Conservation (phyloP, 768 basidiomycete genomes). For the Phanerochaete sordida region DNA sequence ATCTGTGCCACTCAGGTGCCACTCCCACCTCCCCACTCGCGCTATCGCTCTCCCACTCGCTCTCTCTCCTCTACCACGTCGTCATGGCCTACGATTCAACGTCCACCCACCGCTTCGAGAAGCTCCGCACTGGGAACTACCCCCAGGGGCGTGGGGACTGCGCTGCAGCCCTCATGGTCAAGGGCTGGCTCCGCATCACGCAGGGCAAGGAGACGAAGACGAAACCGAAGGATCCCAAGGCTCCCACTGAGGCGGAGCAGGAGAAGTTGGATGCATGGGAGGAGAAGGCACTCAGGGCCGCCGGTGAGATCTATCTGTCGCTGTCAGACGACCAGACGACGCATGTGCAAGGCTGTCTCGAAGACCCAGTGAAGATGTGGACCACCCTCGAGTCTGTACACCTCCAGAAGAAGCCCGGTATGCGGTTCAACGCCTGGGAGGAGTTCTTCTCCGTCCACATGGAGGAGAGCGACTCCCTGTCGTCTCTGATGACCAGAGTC, state of each 20-base stretch:
- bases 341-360: conserved; percentile 1
- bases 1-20: too few species aligned
- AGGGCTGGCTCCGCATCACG: not conserved
- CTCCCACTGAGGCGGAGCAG: not conserved
- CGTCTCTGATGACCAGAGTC: not conserved
- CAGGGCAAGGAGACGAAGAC: not conserved
- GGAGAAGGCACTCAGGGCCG: conserved; percentile 4
- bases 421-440: too few species aligned
- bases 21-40: too few species aligned
- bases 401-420: not conserved
- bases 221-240: not conserved
- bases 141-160: not conserved
- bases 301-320: conserved; percentile 1
- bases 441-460: not conserved
- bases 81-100: too few species aligned
- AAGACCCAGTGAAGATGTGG: conserved; percentile 4
- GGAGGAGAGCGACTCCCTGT: not conserved
- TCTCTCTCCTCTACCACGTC: too few species aligned
- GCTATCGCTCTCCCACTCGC: too few species aligned
- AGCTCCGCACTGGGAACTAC: not conserved
- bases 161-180: not conserved
- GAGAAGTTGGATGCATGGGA: not conserved
- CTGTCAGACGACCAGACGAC: conserved; percentile 1
- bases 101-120: not conserved
- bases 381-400: conserved; percentile 2